Base-by-base conservation (phyloP, 306 rosid species). In the Hylodesmum podocarpum region DNA sequence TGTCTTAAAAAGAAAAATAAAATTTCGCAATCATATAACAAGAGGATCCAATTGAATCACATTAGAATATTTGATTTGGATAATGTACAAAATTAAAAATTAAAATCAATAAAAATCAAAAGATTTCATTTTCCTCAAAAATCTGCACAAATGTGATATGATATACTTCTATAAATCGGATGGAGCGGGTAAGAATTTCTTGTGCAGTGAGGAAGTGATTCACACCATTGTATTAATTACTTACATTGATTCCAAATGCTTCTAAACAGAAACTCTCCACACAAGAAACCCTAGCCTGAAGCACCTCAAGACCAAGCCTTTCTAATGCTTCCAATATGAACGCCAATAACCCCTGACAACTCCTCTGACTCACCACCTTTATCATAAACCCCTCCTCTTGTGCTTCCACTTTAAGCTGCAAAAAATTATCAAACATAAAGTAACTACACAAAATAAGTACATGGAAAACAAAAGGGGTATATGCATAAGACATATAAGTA, bases 291-390 rank as follows among this genome's bases (percentile, higher is more conserved):
- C 92, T 84, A 76, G 92, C 89, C 31, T 74, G 83, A 11, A 80
- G 84, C 9, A 88, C 85, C 55, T 84, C 85, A 40, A 88, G 90
- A n/a, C 84, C 88, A 36, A 88, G 80, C 73, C 78, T 86, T 82
- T 84, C 92, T 70, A 88, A 73, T 0, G 90, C 88, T 86, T 88
- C 90, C 79, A 86, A 77, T 64, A 88, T 51, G 85, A 79, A 86
- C 34, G 68, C 83, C 54, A 88, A 83, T 77, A 88, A 73, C 9
- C 92, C 92, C 13, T 66, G 13, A 61, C 92, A 86, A 25, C 66
- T 86, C 54, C 47, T 79, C 74, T 79, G 62, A 8, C 70, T 69
- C 62, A 73, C 21, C 47, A 88, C 83, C 66, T 79, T 80, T 9
- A 88, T 70, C 66, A 34, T 29, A 70, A 86, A 86, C 2, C 92